phyloP scores from a whole-genome alignment of 1,284 basidiomycete species.

The Uromyces viciae-fabae region DNA sequence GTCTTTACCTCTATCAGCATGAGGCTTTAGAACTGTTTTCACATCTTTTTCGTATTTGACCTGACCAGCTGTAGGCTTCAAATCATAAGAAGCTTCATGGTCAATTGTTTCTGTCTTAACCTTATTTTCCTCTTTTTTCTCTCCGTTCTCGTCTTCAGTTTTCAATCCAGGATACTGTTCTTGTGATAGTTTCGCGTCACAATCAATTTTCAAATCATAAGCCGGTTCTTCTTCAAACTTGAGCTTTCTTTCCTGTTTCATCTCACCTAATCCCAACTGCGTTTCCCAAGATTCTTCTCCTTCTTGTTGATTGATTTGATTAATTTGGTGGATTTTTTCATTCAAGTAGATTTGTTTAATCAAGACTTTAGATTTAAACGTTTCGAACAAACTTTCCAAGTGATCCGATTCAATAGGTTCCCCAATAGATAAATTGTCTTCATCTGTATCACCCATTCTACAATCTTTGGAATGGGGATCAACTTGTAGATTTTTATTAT shows the following conservation, averaged over 20 bases:
- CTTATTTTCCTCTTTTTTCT: neutral
- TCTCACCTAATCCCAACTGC: too few relatives aligned
- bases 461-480: neutral
- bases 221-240: too few relatives aligned
- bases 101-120: neutral
- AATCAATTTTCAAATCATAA: too few relatives aligned
- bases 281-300: neutral
- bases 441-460: neutral
- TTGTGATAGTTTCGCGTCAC: too few relatives aligned
- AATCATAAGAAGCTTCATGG: neutral
- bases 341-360: conserved; percentile 2
- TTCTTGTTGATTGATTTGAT: neutral
- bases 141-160: neutral
- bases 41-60: too few relatives aligned
- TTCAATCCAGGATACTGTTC: too few relatives aligned
- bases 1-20: too few relatives aligned
- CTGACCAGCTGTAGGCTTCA: too few relatives aligned
- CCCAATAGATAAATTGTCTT: conserved; percentile 6
- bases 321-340: neutral
- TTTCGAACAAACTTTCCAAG: conserved; percentile 23
- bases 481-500: neutral
- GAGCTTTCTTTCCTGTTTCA: too few relatives aligned
- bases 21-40: too few relatives aligned
- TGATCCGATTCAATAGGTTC: conserved; percentile 18
- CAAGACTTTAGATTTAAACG: conserved; percentile 19